Conservation (phyloP, 1,284 basidiomycete species). For the Sutorius eximius region DNA sequence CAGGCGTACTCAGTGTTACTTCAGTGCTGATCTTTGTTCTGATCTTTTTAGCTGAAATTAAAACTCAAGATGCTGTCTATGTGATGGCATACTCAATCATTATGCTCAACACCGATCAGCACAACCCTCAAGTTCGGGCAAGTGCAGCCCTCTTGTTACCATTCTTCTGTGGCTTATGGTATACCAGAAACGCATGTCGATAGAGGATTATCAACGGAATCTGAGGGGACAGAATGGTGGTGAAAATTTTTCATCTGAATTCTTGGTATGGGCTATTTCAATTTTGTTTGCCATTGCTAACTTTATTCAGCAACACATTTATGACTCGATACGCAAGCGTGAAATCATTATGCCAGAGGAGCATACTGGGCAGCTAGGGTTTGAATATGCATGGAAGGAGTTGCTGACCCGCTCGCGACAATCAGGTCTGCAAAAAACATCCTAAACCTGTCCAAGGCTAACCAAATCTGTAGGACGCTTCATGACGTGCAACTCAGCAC, state of each 20-base stretch:
- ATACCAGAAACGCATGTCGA: constrained; percentile 88
- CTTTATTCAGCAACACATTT: constrained; percentile 71
- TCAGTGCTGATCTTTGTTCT: constrained; percentile 5
- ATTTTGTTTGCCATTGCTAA: constrained; percentile 8
- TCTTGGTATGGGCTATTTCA: constrained; percentile 59
- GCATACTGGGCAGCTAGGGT: constrained; percentile 94
- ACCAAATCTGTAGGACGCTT: constrained; percentile 57
- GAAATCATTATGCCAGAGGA: constrained; percentile 99
- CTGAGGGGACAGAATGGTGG: constrained; percentile 92
- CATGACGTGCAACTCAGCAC: constrained; percentile 74
- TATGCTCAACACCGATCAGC: constrained; percentile 97
- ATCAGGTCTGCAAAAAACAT: constrained; percentile 55
- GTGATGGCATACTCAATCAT: constrained; percentile 96
- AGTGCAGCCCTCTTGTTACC: constrained; percentile 28
- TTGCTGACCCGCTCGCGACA: constrained; percentile 80
- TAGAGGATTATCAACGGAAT: constrained; percentile 94
- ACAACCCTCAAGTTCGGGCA: constrained; percentile 94
- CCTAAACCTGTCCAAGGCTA: constrained; percentile 2
- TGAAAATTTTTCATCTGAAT: constrained; percentile 82
- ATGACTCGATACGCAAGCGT: constrained; percentile 90
- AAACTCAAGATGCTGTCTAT: constrained; percentile 91
- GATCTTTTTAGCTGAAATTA: constrained; percentile 72
- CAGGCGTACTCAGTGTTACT: background rate
- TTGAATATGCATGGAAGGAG: constrained; percentile 99
- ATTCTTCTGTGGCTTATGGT: constrained; percentile 12